Evolutionary conservation across 495 filamentous ascomycete genomes (phyloP).

Genomic region (Xylaria grammica): DNA sequence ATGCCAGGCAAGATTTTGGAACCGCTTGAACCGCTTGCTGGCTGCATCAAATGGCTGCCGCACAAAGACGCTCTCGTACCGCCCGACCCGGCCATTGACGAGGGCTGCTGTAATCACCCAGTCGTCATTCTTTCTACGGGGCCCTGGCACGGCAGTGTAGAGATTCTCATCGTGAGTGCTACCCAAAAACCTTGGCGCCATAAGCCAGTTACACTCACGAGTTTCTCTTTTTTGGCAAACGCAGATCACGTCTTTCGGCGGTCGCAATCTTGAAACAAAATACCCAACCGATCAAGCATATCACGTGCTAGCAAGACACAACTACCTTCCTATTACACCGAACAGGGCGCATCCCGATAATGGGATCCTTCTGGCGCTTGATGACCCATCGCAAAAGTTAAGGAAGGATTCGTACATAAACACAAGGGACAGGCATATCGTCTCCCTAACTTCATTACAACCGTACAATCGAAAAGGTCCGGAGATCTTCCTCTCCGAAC

Average conservation of each 20-base stretch:
- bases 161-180: no score
- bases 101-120: no score
- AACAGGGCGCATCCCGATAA: slow-evolving; percentile 36
- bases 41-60: no score
- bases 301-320: slow-evolving; percentile 21
- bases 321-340: slow-evolving; percentile 38
- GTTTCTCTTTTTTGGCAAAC: background rate
- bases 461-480: slow-evolving; percentile 23
- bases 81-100: no score
- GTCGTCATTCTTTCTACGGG: no score
- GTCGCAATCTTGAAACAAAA: slow-evolving; percentile 27
- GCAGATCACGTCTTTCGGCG: slow-evolving; percentile 40
- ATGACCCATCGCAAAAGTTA: slow-evolving; percentile 17
- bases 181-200: no score
- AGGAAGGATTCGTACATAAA: slow-evolving; percentile 36
- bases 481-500: slow-evolving; percentile 25
- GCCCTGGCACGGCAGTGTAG: no score
- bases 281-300: slow-evolving; percentile 15
- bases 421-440: slow-evolving; percentile 19
- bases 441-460: slow-evolving; percentile 18
- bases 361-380: slow-evolving; percentile 32
- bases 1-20: no score
- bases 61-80: no score
- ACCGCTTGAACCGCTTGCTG: no score
- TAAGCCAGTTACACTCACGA: no score